These are phyloP conservation scores for Cytospora chrysosperma DNA, from an alignment of 2,329 filamentous ascomycete genomes.

Conservation along the genomic window DNA sequence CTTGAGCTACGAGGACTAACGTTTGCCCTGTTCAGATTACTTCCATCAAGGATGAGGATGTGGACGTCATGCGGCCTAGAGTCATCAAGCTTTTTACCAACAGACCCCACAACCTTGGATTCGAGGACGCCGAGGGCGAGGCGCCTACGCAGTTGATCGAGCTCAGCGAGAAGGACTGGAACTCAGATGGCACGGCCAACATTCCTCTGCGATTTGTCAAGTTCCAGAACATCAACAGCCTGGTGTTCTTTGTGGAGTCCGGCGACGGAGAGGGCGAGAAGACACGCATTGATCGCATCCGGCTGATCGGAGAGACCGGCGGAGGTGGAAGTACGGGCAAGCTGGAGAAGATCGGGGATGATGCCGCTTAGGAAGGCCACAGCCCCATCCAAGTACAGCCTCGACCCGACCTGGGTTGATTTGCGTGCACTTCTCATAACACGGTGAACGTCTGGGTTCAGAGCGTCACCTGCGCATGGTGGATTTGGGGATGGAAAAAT, in stretches of 20 bases:
- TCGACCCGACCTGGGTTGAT: constrained; percentile 1
- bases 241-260: constrained; percentile 86
- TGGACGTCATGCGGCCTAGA: constrained; percentile 76
- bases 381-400: background rate
- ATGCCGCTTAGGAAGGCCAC: constrained; percentile 52
- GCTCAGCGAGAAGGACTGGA: constrained; percentile 77
- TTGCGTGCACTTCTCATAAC: background rate
- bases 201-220: constrained; percentile 86
- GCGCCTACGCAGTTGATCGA: constrained; percentile 77
- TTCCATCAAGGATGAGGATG: constrained; percentile 65
- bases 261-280: constrained; percentile 82
- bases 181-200: constrained; percentile 70
- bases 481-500: background rate
- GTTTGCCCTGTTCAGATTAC: constrained; percentile 64
- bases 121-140: constrained; percentile 89
- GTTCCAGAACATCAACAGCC: constrained; percentile 87
- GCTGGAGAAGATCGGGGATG: constrained; percentile 89
- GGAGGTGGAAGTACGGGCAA: constrained; percentile 93
- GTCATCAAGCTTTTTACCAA: constrained; percentile 87
- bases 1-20: background rate
- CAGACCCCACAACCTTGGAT: constrained; percentile 84
- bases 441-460: background rate
- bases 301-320: constrained; percentile 83
- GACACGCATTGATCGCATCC: constrained; percentile 76
- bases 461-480: background rate